Percentiles rank a stretch among this genome's conserved stretches.
Evolutionary conservation across 306 rosid species (phyloP).

Genomic region (Potentilla sterilis): DNA sequence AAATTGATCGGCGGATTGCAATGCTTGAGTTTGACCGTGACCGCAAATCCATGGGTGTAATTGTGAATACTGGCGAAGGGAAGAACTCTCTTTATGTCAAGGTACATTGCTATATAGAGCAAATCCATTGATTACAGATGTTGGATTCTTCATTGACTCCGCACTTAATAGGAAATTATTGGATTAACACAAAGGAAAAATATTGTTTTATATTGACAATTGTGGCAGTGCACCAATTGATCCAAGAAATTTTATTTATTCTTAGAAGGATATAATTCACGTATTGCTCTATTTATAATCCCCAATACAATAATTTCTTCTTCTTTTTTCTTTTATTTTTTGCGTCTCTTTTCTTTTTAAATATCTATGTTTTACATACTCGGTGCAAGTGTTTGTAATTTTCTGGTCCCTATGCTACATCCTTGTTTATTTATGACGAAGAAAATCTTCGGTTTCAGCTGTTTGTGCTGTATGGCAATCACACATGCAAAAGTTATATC

Average conservation of each 20-base stretch:
- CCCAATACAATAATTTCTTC: not conserved
- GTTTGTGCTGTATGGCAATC: not conserved
- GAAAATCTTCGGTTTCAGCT: not conserved
- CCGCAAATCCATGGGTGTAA: conserved; percentile 85
- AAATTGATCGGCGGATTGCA: conserved; percentile 60
- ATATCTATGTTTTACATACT: not conserved
- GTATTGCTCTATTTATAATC: not conserved
- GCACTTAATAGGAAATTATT: not conserved
- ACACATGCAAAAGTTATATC: not conserved
- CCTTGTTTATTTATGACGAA: not conserved
- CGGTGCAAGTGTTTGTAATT: not conserved
- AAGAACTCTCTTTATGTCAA: conserved; percentile 66
- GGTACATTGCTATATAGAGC: conserved; percentile 41
- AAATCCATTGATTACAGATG: not conserved
- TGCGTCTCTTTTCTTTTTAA: not conserved
- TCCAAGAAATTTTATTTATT: not conserved
- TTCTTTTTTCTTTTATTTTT: not conserved
- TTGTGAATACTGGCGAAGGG: conserved; percentile 50
- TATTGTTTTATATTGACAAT: not conserved
- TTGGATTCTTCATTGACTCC: not conserved
- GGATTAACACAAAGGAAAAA: not conserved
- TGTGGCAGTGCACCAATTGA: not conserved
- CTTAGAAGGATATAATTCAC: not conserved
- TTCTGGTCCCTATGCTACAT: not conserved
- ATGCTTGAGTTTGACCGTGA: conserved; percentile 92